phyloP scores from a whole-genome alignment of 169 alveolate genomes.

The Plasmodium gaboni region DNA sequence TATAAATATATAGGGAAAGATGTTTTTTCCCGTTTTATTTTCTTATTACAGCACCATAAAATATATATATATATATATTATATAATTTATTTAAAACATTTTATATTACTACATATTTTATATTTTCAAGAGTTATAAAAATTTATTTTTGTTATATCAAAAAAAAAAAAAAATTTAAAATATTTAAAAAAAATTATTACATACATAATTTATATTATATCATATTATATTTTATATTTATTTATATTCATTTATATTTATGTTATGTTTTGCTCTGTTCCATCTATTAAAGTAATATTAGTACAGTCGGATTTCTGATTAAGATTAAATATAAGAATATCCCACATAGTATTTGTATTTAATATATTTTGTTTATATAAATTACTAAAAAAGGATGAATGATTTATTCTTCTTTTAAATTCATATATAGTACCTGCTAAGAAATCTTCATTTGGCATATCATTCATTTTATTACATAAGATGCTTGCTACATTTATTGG shows the following conservation, averaged over 20 bases:
- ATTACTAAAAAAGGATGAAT: constrained; percentile 28
- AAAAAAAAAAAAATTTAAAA: too few relatives aligned
- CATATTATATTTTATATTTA: too few relatives aligned
- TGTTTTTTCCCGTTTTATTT: too few relatives aligned
- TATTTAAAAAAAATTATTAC: not conserved
- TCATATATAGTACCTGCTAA: constrained; percentile 71
- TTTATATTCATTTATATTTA: not conserved
- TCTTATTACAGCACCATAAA: too few relatives aligned
- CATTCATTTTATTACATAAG: constrained; percentile 78
- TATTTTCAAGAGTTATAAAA: too few relatives aligned
- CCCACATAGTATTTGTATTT: constrained; percentile 64
- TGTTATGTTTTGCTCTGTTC: constrained; percentile 44
- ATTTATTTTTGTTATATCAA: too few relatives aligned
- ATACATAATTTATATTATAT: not conserved
- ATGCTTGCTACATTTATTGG: constrained; percentile 82
- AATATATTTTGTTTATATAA: constrained; percentile 45
- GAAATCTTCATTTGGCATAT: constrained; percentile 57
- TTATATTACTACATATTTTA: too few relatives aligned
- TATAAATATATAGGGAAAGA: too few relatives aligned
- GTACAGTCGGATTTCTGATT: constrained; percentile 65
- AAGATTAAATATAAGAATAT: constrained; percentile 28
- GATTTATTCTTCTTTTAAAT: constrained; percentile 68
- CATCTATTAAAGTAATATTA: constrained; percentile 57
- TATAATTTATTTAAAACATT: too few relatives aligned
- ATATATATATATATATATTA: too few relatives aligned